These are phyloP conservation scores for Fusarium torreyae DNA, from an alignment of 2,329 filamentous ascomycete species.

Conservation along the genomic window DNA sequence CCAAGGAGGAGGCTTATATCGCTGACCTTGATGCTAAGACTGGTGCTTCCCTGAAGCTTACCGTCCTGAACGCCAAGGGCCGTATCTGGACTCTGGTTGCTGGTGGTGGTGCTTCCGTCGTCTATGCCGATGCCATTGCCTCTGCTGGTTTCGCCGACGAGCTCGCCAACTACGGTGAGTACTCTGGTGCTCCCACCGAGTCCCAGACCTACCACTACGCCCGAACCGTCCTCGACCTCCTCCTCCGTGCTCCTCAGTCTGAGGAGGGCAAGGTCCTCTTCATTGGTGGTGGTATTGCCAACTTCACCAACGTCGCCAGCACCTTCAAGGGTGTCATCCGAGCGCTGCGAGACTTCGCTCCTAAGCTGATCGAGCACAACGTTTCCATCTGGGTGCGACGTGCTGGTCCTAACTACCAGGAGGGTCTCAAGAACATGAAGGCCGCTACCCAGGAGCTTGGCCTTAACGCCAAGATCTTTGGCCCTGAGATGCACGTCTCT, in stretches of 20 bases:
- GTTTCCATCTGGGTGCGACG: conserved; percentile 95
- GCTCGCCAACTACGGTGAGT: conserved; percentile 99
- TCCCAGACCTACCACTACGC: conserved; percentile 99
- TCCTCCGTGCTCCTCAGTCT: conserved; percentile 89
- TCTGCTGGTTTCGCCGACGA: conserved; percentile 95
- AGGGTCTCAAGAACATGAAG: conserved; percentile 99
- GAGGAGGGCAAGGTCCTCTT: conserved; percentile 98
- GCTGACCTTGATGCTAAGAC: conserved; percentile 99
- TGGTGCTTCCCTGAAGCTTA: conserved; percentile 98
- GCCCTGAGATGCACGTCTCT: conserved; percentile 93
- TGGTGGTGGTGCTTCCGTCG: conserved; percentile 98
- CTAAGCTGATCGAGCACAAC: conserved; percentile 92
- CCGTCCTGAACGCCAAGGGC: conserved; percentile 90
- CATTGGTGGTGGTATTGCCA: conserved; percentile 99
- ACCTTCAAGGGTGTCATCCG: conserved; percentile 99
- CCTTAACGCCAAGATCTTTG: conserved; percentile 77
- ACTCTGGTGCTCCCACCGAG: conserved; percentile 98
- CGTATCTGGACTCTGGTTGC: conserved; percentile 99
- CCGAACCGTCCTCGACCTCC: conserved; percentile 94
- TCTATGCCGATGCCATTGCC: conserved; percentile 98
- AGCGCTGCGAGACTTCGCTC: conserved; percentile 90
- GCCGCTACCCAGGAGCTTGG: conserved; percentile 92
- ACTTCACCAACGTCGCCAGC: conserved; percentile 99
- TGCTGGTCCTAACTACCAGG: conserved; percentile 97
- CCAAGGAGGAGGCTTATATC: conserved; percentile 99